These are phyloP conservation scores for Pleurotus sapidus DNA, from an alignment of 768 basidiomycete genomes.

Conservation along the genomic window DNA sequence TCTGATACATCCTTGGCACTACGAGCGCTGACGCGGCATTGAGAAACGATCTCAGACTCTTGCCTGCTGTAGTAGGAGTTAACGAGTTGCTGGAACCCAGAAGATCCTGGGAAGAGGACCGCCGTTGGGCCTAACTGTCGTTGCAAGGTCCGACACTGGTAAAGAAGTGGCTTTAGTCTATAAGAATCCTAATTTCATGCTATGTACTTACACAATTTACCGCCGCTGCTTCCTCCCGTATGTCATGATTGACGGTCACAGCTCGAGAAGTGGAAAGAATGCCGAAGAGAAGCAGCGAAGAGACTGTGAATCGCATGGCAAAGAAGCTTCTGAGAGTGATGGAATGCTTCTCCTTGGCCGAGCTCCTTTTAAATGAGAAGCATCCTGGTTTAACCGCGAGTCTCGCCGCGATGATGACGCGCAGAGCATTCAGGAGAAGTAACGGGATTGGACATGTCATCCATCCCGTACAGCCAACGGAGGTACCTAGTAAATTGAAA, in stretches of 20 bases:
- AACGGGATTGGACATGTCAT: no score
- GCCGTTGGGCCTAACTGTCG: not conserved
- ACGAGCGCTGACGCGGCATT: not conserved
- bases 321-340: constrained; percentile 1
- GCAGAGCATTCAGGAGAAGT: no score
- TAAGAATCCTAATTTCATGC: not conserved
- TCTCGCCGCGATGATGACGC: no score
- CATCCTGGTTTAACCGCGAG: no score
- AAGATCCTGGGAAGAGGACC: not conserved
- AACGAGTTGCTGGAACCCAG: not conserved
- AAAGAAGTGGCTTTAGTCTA: not conserved
- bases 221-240: not conserved
- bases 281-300: constrained; percentile 5
- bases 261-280: not conserved
- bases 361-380: not conserved
- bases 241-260: not conserved
- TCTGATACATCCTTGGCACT: constrained; percentile 4
- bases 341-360: not conserved
- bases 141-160: not conserved
- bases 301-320: constrained; percentile 3
- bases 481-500: no score
- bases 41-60: not conserved
- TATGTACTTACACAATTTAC: not conserved
- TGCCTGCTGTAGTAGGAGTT: constrained; percentile 2
- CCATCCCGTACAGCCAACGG: no score